Percentiles rank a stretch among this genome's conserved stretches.
phyloP scores from a whole-genome alignment of 495 filamentous ascomycete species.

The Hypoxylon lienhwacheense region DNA sequence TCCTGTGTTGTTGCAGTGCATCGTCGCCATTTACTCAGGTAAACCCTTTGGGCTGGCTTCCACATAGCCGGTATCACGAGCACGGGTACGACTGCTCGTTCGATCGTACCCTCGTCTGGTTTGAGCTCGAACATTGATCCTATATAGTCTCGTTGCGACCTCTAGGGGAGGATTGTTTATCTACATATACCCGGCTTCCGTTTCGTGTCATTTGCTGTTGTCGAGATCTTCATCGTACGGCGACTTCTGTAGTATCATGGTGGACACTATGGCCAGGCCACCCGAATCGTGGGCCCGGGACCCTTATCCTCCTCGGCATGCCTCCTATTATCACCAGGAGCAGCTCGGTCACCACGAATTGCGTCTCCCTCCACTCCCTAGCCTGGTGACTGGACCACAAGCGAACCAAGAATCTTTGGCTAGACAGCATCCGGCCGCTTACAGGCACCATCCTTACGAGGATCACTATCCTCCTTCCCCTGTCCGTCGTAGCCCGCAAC shows the following conservation, averaged over 20 bases:
- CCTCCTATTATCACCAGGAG: slow-evolving; percentile 45
- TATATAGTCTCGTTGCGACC: slow-evolving; percentile 30
- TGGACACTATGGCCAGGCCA: slow-evolving; percentile 53
- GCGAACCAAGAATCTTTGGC: slow-evolving; percentile 22
- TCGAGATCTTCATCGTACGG: slow-evolving; percentile 43
- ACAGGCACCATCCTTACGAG: slow-evolving; percentile 24
- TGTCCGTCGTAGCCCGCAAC: slow-evolving; percentile 26
- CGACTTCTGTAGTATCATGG: slow-evolving; percentile 48
- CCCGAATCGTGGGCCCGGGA: slow-evolving; percentile 46
- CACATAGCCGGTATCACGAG: slow-evolving; percentile 18
- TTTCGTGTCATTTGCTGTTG: slow-evolving; percentile 39
- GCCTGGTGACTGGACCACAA: slow-evolving; percentile 30
- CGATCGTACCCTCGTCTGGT: slow-evolving; percentile 15
- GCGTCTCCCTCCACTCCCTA: slow-evolving; percentile 36
- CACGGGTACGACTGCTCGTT: slow-evolving; percentile 14
- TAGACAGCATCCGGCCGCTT: slow-evolving; percentile 25
- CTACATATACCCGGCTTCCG: slow-evolving; percentile 9
- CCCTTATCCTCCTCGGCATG: slow-evolving; percentile 45
- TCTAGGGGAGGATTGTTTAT: slow-evolving; percentile 12
- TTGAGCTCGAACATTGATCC: slow-evolving; percentile 9
- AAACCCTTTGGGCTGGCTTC: slow-evolving; percentile 9
- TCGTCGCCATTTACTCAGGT: slow-evolving; percentile 1
- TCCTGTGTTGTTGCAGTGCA: slow-evolving; percentile 9
- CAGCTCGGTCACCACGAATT: slow-evolving; percentile 37
- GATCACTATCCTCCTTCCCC: slow-evolving; percentile 32